Percentiles rank a stretch among this genome's conserved stretches.
phyloP scores from a whole-genome alignment of 2,329 filamentous ascomycete species.

The Ophioceras dolichostomum region DNA sequence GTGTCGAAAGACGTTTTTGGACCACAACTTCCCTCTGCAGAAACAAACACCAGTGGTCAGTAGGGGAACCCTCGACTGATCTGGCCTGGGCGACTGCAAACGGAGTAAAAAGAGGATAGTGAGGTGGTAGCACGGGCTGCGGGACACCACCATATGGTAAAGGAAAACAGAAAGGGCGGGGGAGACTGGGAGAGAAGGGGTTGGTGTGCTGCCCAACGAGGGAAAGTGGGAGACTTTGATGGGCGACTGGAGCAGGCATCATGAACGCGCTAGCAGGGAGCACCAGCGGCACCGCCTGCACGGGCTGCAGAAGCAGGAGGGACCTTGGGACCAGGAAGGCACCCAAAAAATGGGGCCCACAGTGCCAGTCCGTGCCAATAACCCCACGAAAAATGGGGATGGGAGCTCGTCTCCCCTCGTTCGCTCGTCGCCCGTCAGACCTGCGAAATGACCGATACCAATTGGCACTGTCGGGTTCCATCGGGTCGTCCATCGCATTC shows the following conservation, averaged over 20 bases:
- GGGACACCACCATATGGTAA: constrained; percentile 27
- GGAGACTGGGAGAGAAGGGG: constrained; percentile 11
- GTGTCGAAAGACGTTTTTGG: constrained; percentile 5
- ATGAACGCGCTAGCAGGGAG: constrained; percentile 1
- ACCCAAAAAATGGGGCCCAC: too few species aligned
- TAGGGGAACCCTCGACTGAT: constrained; percentile 26
- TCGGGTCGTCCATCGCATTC: not conserved
- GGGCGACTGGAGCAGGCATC: constrained; percentile 3
- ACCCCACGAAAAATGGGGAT: too few species aligned
- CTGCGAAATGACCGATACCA: too few species aligned
- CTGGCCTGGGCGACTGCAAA: constrained; percentile 33
- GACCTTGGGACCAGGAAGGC: too few species aligned
- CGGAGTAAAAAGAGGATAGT: constrained; percentile 38
- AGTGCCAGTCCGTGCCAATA: not conserved
- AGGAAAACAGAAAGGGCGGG: constrained; percentile 14
- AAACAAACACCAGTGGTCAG: constrained; percentile 25
- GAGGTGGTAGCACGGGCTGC: constrained; percentile 34
- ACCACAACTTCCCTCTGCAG: constrained; percentile 24
- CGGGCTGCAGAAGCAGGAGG: constrained; percentile 2
- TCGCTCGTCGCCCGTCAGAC: too few species aligned
- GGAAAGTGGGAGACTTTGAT: constrained; percentile 13
- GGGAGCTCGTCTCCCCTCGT: too few species aligned
- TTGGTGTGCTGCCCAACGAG: constrained; percentile 14
- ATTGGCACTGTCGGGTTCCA: not conserved
- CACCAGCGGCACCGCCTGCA: constrained; percentile 4